Evolutionary conservation across 2,329 filamentous ascomycete genomes (phyloP), one percentile per base, ranked within the genome.

Genomic region (Tolypocladium guangdongense): DNA sequence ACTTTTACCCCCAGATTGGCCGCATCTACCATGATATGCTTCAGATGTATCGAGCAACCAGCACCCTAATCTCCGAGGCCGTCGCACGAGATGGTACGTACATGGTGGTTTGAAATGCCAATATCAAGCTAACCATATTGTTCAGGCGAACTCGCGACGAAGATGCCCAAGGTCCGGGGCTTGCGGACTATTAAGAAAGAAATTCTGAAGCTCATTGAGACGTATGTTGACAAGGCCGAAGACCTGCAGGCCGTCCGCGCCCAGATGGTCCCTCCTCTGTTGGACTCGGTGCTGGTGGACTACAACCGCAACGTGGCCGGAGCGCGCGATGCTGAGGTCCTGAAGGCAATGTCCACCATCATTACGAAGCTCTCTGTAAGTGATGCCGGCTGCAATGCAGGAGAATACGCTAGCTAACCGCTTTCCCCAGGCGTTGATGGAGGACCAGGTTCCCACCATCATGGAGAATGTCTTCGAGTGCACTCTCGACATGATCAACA

Each of bases 401-500:
- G 36, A 12, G 2, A 2, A 12, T 16, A 33, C 6, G 11, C 27
- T 11, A 54, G 35, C 59, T 55, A 57, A 59, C 53, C 24, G 41
- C 41, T 55, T 14, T 52, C 7, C 39, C 11, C 22, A 95, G 88
- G 82, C 83, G 60, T 78, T 97, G 65, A 99, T 99, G 95, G 93
- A 97, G 68, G 93, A 97, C 67, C 93, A 97, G 71, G 90, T 99
- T 45, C 90, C 93, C 11, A 86, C 86, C 49, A 97, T 99, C 65
- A 96, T 99, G 88, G 91, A 97, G 70, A 95, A 92, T 61, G 90
- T 99, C 30, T 99, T 99, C 64, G 92, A 97, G 71, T 97, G 92
- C 76, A 99, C 93, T 3, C 78, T 99, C 54, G 90, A 96, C 64
- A 99, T 99, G 93, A 99, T 99, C 75, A 99, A 97, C 82, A 99